These are phyloP conservation scores for Neurospora africana DNA, from an alignment of 495 filamentous ascomycete species.

Conservation along the genomic window DNA sequence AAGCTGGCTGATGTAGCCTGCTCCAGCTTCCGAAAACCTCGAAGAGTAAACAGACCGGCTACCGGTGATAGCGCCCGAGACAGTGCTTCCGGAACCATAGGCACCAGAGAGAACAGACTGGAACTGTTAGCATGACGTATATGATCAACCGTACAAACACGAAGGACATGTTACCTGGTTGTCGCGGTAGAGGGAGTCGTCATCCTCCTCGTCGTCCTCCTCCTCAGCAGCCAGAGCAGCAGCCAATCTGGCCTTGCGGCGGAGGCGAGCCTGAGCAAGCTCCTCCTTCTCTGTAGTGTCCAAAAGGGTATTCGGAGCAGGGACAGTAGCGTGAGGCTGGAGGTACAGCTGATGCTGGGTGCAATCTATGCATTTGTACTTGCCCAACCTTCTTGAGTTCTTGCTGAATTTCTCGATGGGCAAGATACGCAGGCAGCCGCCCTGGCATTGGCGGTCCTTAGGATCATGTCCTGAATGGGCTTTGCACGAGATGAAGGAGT, in stretches of 20 bases:
- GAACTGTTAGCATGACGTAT: not conserved
- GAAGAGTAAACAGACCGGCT: not conserved
- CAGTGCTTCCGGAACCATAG: not conserved
- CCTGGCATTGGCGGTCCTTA: slow-evolving; percentile 25
- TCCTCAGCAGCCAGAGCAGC: not conserved
- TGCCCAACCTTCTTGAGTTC: slow-evolving; percentile 38
- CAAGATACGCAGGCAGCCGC: slow-evolving; percentile 40
- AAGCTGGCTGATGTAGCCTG: not conserved
- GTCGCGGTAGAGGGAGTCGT: not conserved
- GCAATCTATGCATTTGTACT: not conserved
- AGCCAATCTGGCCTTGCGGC: not conserved
- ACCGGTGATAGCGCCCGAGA: not conserved
- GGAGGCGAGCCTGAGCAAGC: not conserved
- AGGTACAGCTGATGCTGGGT: not conserved
- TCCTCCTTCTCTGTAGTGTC: not conserved
- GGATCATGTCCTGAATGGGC: slow-evolving; percentile 7
- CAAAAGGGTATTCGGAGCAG: not conserved
- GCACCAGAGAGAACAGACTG: not conserved
- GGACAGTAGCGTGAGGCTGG: not conserved
- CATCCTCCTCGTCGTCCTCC: not conserved
- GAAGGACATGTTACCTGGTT: not conserved
- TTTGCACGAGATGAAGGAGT: slow-evolving; percentile 18
- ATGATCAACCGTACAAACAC: not conserved
- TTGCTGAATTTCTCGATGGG: slow-evolving; percentile 45
- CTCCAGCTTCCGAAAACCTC: not conserved